Evolutionary conservation across 2,329 filamentous ascomycete species (phyloP).

Genomic region (Sporothrix dimorphospora): DNA sequence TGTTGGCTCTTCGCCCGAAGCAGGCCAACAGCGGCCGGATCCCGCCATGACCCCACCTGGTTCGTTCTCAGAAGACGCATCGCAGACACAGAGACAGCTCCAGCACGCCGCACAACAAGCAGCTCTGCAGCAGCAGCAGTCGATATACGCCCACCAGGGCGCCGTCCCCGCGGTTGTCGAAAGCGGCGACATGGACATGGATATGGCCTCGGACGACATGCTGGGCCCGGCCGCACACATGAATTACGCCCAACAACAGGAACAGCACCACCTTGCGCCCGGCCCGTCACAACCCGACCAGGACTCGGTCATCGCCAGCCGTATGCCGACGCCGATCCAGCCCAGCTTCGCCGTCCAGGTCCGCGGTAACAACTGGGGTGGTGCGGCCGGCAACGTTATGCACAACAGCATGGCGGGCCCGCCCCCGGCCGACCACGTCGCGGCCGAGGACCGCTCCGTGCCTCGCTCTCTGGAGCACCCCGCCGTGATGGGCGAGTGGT

Average conservation of each 20-base stretch:
- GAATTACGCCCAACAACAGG: background rate
- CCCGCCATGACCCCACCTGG: constrained; percentile 47
- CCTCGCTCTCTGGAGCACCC: constrained; percentile 52
- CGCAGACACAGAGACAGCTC: constrained; percentile 7
- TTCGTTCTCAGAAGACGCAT: constrained; percentile 45
- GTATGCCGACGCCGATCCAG: constrained; percentile 64
- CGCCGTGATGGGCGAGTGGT: constrained; percentile 51
- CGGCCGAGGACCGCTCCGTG: constrained; percentile 45
- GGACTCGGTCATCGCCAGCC: constrained; percentile 46
- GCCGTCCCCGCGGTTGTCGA: constrained; percentile 29
- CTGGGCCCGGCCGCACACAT: constrained; percentile 12
- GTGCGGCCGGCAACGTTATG: constrained; percentile 42
- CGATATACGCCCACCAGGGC: constrained; percentile 38
- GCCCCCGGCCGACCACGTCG: background rate
- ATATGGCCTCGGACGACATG: constrained; percentile 53
- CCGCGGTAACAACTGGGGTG: constrained; percentile 55
- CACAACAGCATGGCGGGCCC: constrained; percentile 26
- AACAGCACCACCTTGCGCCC: constrained; percentile 37
- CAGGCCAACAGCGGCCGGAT: constrained; percentile 38
- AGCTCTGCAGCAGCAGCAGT: constrained; percentile 25
- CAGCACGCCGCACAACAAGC: constrained; percentile 28
- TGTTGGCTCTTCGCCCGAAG: constrained; percentile 30
- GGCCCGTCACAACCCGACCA: constrained; percentile 41
- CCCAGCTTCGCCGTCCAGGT: constrained; percentile 60
- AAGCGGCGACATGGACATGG: constrained; percentile 50